Percentiles rank a stretch among this genome's conserved stretches.
Evolutionary conservation across 2,329 filamentous ascomycete genomes (phyloP).

Genomic region (Basipetospora chlamydospora): DNA sequence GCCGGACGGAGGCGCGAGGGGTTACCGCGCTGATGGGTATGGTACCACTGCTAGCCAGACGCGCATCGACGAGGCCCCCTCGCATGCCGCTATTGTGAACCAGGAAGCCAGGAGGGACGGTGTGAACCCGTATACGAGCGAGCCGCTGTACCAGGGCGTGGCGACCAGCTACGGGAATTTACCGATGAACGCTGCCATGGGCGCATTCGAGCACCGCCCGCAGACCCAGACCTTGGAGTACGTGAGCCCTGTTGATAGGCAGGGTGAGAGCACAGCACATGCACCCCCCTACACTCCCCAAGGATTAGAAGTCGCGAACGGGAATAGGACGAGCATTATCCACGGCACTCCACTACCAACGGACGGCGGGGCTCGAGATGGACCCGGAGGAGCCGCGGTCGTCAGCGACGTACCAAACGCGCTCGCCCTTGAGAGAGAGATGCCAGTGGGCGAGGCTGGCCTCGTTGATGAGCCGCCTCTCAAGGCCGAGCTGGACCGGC

Average conservation of each 20-base stretch:
- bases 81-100: constrained; percentile 34
- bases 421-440: too few relatives aligned
- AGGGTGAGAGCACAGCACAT: too few relatives aligned
- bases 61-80: constrained; percentile 32
- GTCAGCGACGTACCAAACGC: too few relatives aligned
- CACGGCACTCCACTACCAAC: too few relatives aligned
- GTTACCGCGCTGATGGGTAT: not conserved
- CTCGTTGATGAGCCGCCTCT: too few relatives aligned
- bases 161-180: not conserved
- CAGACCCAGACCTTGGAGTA: not conserved
- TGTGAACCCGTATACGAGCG: constrained; percentile 41
- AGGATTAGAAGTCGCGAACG: too few relatives aligned
- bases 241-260: too few relatives aligned
- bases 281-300: too few relatives aligned
- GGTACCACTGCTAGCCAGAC: constrained; percentile 15
- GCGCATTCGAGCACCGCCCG: not conserved
- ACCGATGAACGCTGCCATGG: not conserved
- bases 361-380: too few relatives aligned
- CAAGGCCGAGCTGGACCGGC: not conserved
- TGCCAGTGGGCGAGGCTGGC: too few relatives aligned
- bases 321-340: too few relatives aligned
- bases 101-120: constrained; percentile 38
- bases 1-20: not conserved
- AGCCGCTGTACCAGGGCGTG: constrained; percentile 15
- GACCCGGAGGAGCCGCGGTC: too few relatives aligned